Evolutionary conservation across 2,329 filamentous ascomycete genomes (phyloP), one percentile per base, ranked within the genome.

Genomic region (Hypoxylon sp.): DNA sequence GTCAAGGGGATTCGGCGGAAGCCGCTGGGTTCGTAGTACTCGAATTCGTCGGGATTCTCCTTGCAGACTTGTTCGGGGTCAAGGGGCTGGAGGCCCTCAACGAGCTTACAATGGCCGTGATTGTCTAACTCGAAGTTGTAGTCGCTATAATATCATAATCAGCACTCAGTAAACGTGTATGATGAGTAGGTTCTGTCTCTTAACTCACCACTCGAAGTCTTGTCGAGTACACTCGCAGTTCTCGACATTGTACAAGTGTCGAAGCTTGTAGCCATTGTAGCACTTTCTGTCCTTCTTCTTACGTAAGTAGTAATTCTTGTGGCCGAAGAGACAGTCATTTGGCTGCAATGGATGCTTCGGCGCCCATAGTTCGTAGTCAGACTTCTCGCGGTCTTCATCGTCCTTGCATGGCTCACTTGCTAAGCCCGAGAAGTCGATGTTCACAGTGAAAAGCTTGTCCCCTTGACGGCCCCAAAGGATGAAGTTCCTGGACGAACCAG

Each of bases 1-100:
- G 93, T 94, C 53, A 98, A 87, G 0, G 94, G 95, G 63, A 99
- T 93, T 63, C 91, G 91, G 56, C 96, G 92, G 83, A 97, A 98
- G 51, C 94, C 94, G 0, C 93, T 96, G 5, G 92, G 90, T 70
- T 94, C 89, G 82, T 89, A 96, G 83, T 92, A 99, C 75, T 96
- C 91, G 31, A 88, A 81, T n/a, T 83, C 86, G 29, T 92, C 88
- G 0, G 92, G 88, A 74, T 98, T 80, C 53, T 84, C 82, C 57
- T 80, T 78, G 78, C 87, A 89, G 80, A 82, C 85, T 65, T 85
- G 80, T 63, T 81, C 75, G 7, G 82, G 83, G 31, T 85, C 81
- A 11, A 86, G 75, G 11, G 92, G 90, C 8, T 86, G 71, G 44
- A 94, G 87, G 13, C 95, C 95, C 0, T 86, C 80, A 1, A 98